Evolutionary conservation across 306 rosid genomes (phyloP), one percentile per base, ranked within the genome.

Genomic region (Vigna reflexopilosa): DNA sequence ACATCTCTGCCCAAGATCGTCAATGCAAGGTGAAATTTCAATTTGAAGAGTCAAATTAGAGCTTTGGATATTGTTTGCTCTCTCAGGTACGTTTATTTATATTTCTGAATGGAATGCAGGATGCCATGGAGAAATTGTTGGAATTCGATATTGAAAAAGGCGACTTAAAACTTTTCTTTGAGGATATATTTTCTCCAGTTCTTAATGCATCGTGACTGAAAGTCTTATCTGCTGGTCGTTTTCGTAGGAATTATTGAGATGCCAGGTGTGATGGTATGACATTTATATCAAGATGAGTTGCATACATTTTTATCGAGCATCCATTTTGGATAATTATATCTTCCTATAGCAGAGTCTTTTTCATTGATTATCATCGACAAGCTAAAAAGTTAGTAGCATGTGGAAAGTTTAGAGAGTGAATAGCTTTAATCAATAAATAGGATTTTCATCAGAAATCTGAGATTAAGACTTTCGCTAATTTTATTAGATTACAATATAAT

Each of bases 51-150:
- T 34, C 64, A 68, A 79, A 75, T 68, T 57, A 73, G 58, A 26
- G 64, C 73, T 26, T n/a, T 70, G 69, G 55, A 65, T 76, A 44
- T 77, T 58, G 61, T 75, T 58, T 54, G 13, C 70, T 55, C 72
- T 55, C 72, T 70, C 80, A 48, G 34, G 34, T 30, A 30, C 48
- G n/a, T 59, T n/a, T 6, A 57, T 40, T 11, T 30, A 30, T 61
- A 42, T 10, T 63, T 32, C 32, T 22, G 76, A 72, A n/a, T 80
- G 52, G 9, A 80, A 78, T 82, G 89, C 94, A 95, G 98, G 88
- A 78, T 72, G 85, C 89, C 47, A 85, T 82, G 79, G 90, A 87
- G 83, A 93, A 86, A 88, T 73, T 93, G 88, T 68, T 95, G 89
- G 87, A 84, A 38, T 93, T 91, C 47, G 93, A 91, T 73, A 82